Evolutionary conservation across 148 eudicot genomes (phyloP).

Genomic region (Salicornia ramosissima): DNA sequence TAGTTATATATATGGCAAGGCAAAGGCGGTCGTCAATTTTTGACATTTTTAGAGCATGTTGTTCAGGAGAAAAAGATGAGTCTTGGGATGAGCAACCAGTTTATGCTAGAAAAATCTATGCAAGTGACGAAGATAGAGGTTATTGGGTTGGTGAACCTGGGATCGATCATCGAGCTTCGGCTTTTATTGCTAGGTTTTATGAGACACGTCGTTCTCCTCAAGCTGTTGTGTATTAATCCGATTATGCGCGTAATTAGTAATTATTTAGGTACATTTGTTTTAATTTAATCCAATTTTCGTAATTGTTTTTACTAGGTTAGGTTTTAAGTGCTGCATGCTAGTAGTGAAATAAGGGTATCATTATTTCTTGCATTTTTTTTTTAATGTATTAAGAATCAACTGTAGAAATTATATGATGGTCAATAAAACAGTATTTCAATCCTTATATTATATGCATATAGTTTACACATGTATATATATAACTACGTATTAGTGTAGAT

Average conservation of each 20-base stretch:
- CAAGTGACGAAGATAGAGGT: constrained; percentile 38
- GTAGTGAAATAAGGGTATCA: no score
- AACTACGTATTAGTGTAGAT: no score
- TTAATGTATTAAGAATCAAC: no score
- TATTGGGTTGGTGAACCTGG: constrained; percentile 42
- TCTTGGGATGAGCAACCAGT: constrained; percentile 23
- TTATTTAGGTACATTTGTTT: neutral
- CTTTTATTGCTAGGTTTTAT: constrained; percentile 27
- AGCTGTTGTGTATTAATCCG: constrained; percentile 14
- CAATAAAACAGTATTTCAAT: neutral
- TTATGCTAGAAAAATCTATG: constrained; percentile 24
- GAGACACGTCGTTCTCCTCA: constrained; percentile 19
- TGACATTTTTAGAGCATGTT: constrained; percentile 31
- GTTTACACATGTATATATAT: no score
- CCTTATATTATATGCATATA: no score
- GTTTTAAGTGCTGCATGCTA: no score
- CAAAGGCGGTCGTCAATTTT: constrained; percentile 28
- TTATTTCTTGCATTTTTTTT: no score
- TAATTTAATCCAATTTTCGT: neutral
- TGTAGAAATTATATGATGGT: no score
- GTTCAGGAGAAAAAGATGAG: constrained; percentile 26
- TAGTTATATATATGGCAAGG: constrained; percentile 29
- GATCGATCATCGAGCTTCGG: constrained; percentile 30
- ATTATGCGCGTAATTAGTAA: no score
- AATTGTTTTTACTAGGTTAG: neutral